Evolutionary conservation across 2,329 filamentous ascomycete species (phyloP).

Genomic region (Periconia sp.): DNA sequence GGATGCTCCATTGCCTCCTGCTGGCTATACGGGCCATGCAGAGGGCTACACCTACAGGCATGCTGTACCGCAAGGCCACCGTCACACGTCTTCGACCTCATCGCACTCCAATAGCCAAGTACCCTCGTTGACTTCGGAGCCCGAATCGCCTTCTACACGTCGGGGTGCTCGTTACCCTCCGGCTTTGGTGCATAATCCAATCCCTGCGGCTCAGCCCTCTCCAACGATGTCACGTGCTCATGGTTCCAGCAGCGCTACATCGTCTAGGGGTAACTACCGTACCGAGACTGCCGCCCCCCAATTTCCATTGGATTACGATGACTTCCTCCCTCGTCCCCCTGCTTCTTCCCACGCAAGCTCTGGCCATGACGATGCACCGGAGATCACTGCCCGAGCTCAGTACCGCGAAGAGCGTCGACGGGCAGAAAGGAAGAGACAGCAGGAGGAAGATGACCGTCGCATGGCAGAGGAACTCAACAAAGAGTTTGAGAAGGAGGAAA

Average conservation of each 20-base stretch:
- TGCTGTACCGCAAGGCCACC: constrained; percentile 20
- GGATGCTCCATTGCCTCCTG: constrained; percentile 26
- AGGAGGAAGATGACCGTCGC: constrained; percentile 25
- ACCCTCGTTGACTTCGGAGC: constrained; percentile 34
- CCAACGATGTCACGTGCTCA: constrained; percentile 16
- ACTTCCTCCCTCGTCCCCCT: constrained; percentile 16
- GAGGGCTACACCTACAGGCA: constrained; percentile 23
- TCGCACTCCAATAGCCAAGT: constrained; percentile 30
- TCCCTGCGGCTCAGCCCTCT: constrained; percentile 16
- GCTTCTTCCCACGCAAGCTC: constrained; percentile 24
- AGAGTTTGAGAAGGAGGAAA: constrained; percentile 18
- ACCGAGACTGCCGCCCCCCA: constrained; percentile 23
- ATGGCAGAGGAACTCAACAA: constrained; percentile 13
- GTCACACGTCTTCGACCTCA: constrained; percentile 29
- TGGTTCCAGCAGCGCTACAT: constrained; percentile 2
- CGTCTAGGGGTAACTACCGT: constrained; percentile 16
- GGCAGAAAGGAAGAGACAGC: constrained; percentile 20
- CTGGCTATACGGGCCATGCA: constrained; percentile 14
- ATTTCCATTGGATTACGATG: constrained; percentile 24
- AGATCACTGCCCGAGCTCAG: constrained; percentile 23
- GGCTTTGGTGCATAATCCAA: constrained; percentile 32
- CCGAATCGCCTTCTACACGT: constrained; percentile 27
- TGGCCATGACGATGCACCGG: constrained; percentile 15
- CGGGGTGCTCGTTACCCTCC: constrained; percentile 23
- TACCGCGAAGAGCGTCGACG: constrained; percentile 20